phyloP scores from a whole-genome alignment of 345 rosid species.

The Cochlearia excelsa region DNA sequence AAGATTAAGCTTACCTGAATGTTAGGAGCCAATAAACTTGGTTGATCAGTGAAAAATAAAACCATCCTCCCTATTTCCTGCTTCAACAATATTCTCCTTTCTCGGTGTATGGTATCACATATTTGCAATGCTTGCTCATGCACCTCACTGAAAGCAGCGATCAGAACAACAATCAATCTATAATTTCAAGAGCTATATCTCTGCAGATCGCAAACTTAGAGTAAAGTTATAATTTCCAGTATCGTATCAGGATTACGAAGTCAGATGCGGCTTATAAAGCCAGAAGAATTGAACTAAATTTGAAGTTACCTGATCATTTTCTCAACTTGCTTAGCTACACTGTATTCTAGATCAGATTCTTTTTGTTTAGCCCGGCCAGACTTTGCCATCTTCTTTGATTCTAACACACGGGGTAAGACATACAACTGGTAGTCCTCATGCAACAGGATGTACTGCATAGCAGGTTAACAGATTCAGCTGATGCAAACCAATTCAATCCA shows the following conservation, averaged over 20 bases:
- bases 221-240: conserved; percentile 15
- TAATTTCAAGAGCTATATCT: conserved; percentile 16
- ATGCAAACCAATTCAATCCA: conserved; percentile 10
- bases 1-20: conserved; percentile 59
- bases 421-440: conserved; percentile 94
- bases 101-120: conserved; percentile 80
- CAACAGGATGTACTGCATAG: conserved; percentile 73
- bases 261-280: conserved; percentile 18
- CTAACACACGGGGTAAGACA: conserved; percentile 93
- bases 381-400: conserved; percentile 98
- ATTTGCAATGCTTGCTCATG: conserved; percentile 84
- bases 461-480: conserved; percentile 37
- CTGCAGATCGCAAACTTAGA: conserved; percentile 1
- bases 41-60: conserved; percentile 95
- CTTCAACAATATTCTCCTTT: conserved; percentile 88
- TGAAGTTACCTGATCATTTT: conserved; percentile 80
- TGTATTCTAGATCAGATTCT: conserved; percentile 94
- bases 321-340: conserved; percentile 98
- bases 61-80: conserved; percentile 99
- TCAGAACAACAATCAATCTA: conserved; percentile 26
- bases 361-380: conserved; percentile 92
- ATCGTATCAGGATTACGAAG: conserved; percentile 16
- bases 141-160: conserved; percentile 70
- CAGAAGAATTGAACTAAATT: neutral
- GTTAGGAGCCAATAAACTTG: conserved; percentile 97